These are phyloP conservation scores for Macrophomina pseudophaseolina DNA, from an alignment of 2,329 filamentous ascomycete genomes.

Conservation along the genomic window DNA sequence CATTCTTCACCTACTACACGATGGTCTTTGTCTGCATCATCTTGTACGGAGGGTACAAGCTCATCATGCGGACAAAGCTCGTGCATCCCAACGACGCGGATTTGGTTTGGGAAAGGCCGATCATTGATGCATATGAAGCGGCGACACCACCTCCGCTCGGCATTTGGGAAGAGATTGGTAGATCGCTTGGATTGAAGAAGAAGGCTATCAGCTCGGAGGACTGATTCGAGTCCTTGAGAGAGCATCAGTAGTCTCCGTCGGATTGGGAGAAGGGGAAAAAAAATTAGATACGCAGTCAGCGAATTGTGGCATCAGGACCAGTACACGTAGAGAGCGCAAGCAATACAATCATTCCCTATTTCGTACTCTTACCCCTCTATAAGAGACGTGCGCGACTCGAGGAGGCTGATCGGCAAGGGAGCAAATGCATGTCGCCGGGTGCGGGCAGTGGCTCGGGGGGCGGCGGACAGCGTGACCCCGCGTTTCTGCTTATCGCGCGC, in stretches of 20 bases:
- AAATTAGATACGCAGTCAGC: too few relatives aligned
- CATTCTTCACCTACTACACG: conserved; percentile 62
- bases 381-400: too few relatives aligned
- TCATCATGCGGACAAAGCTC: conserved; percentile 64
- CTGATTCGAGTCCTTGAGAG: not conserved
- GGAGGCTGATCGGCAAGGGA: not conserved
- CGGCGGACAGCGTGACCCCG: conserved; percentile 16
- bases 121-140: conserved; percentile 46
- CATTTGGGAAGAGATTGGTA: conserved; percentile 45
- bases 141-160: conserved; percentile 41
- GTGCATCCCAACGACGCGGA: conserved; percentile 58
- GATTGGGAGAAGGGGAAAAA: not conserved
- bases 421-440: not conserved
- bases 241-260: not conserved
- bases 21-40: conserved; percentile 46
- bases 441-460: not conserved
- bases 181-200: conserved; percentile 37
- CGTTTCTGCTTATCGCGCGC: conserved; percentile 10
- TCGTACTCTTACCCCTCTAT: too few relatives aligned
- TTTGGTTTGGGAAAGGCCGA: conserved; percentile 48
- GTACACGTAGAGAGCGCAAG: not conserved
- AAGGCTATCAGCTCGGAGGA: not conserved
- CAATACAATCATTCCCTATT: not conserved
- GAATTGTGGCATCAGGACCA: too few relatives aligned
- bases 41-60: conserved; percentile 66